These are phyloP conservation scores for Fusarium sp. DNA, from an alignment of 2,329 filamentous ascomycete genomes.

Conservation along the genomic window DNA sequence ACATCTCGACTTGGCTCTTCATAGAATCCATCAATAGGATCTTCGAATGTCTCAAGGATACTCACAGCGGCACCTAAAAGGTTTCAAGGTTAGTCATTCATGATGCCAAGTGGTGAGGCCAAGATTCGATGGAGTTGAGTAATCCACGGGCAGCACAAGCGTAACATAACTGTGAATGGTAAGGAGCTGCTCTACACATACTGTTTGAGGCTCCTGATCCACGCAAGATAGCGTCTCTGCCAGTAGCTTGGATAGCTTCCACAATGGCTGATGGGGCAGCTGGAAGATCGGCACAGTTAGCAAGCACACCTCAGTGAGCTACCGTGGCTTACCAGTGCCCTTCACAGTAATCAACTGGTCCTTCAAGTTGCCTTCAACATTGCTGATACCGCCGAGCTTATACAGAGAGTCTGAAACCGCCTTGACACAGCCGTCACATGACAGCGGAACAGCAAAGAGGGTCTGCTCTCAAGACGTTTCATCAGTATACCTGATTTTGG, in stretches of 20 bases:
- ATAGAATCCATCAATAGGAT: constrained; percentile 61
- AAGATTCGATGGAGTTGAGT: neutral
- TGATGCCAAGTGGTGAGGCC: neutral
- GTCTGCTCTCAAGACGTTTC: constrained; percentile 70
- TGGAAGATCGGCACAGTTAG: constrained; percentile 47
- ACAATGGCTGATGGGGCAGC: constrained; percentile 92
- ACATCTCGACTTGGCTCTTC: constrained; percentile 69
- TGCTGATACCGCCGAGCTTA: constrained; percentile 82
- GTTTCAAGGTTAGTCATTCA: constrained; percentile 22
- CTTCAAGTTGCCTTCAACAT: constrained; percentile 84
- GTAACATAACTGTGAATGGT: neutral
- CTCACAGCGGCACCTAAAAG: constrained; percentile 83
- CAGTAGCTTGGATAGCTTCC: constrained; percentile 87
- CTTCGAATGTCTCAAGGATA: constrained; percentile 89
- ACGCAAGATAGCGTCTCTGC: constrained; percentile 92
- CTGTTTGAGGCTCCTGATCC: constrained; percentile 89
- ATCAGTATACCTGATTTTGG: constrained; percentile 50
- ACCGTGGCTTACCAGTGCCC: constrained; percentile 74
- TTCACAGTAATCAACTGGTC: constrained; percentile 87
- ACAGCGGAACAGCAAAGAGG: constrained; percentile 93
- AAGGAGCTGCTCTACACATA: constrained; percentile 60
- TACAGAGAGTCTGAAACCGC: constrained; percentile 84
- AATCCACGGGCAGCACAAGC: neutral
- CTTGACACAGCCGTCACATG: constrained; percentile 89
- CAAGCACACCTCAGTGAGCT: constrained; percentile 7